Evolutionary conservation across 1,284 basidiomycete genomes (phyloP).

Genomic region (Irpex sp.): DNA sequence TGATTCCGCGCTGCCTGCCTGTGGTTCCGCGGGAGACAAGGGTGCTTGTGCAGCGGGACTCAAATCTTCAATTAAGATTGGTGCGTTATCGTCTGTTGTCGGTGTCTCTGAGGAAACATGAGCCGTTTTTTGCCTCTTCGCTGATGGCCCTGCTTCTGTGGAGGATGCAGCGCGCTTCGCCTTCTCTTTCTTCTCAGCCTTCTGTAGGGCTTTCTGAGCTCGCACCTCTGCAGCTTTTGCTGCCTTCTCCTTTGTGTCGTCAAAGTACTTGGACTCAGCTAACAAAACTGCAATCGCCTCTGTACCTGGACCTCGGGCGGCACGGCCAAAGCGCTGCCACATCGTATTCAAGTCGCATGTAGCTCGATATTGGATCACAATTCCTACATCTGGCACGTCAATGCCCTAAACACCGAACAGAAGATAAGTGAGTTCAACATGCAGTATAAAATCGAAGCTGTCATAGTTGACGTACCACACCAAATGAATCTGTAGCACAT

Average conservation of each 20-base stretch:
- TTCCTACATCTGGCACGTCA: conserved; percentile 29
- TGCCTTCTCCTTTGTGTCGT: conserved; percentile 3
- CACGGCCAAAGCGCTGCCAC: conserved; percentile 19
- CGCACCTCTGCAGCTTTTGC: background rate
- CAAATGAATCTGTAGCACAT: conserved; percentile 28
- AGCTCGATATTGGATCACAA: conserved; percentile 30
- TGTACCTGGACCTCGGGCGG: conserved; percentile 7
- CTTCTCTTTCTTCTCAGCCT: conserved; percentile 3
- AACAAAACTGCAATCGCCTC: conserved; percentile 15
- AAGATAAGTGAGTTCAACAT: background rate
- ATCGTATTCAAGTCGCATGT: conserved; percentile 10
- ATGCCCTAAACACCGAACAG: conserved; percentile 28
- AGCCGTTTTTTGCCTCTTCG: no score
- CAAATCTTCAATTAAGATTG: no score
- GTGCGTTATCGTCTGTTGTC: no score
- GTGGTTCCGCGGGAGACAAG: no score
- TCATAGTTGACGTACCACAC: conserved; percentile 31
- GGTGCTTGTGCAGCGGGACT: no score
- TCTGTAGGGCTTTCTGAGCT: background rate
- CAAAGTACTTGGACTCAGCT: conserved; percentile 14
- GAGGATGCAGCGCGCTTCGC: background rate
- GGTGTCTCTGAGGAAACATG: no score
- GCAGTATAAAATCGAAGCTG: background rate
- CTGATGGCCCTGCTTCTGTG: background rate
- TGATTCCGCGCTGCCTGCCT: no score